Evolutionary conservation across 129 eudicot genomes (phyloP).

Genomic region (Rutidosis leptorrhynchoides): DNA sequence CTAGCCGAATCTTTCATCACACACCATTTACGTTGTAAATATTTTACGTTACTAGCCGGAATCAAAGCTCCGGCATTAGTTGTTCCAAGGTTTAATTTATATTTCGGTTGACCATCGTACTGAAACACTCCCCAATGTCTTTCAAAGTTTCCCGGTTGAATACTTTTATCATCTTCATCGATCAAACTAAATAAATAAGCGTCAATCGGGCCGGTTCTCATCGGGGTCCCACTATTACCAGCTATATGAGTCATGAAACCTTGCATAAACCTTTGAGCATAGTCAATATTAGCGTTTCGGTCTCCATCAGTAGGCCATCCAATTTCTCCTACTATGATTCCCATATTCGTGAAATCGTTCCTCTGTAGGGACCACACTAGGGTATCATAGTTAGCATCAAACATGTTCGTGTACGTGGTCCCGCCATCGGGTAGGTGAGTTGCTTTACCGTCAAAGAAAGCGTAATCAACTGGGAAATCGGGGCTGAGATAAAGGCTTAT

Average conservation of each 20-base stretch:
- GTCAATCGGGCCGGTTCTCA: constrained; percentile 61
- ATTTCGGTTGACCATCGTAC: constrained; percentile 73
- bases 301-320: constrained; percentile 98
- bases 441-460: constrained; percentile 40
- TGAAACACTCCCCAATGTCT: constrained; percentile 88
- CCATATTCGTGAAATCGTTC: constrained; percentile 55
- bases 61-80: constrained; percentile 38
- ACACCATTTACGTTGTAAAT: constrained; percentile 63
- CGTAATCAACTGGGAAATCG: constrained; percentile 28
- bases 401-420: constrained; percentile 60
- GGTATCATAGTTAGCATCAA: constrained; percentile 90
- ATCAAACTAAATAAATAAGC: constrained; percentile 76
- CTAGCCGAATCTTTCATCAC: constrained; percentile 49
- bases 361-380: constrained; percentile 75
- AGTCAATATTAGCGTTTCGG: constrained; percentile 44
- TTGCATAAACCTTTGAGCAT: constrained; percentile 77
- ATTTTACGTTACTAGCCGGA: constrained; percentile 45
- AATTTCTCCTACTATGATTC: constrained; percentile 78
- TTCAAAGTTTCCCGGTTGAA: constrained; percentile 85
- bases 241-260: constrained; percentile 63
- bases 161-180: constrained; percentile 80
- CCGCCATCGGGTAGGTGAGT: constrained; percentile 52
- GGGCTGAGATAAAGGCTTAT: constrained; percentile 25
- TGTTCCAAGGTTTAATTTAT: constrained; percentile 47
- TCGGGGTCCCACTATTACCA: constrained; percentile 65